Base-by-base conservation (phyloP, 2,329 filamentous ascomycete species). In the Knoxdaviesia capensis region DNA sequence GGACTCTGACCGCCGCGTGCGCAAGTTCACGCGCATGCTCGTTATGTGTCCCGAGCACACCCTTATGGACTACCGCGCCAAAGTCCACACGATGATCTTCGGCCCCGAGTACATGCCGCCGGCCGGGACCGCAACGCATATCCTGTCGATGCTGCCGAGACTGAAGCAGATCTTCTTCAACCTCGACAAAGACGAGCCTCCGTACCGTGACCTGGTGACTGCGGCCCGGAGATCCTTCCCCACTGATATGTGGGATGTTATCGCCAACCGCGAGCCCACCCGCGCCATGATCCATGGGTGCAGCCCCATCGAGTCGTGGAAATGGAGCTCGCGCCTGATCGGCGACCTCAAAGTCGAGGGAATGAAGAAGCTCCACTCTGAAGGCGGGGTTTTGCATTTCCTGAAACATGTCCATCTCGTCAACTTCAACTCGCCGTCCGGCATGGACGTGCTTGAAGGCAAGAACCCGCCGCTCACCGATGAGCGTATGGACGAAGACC, bases 21-120 rank as follows among this genome's bases (percentile, higher is more conserved):
- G 59, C 48, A 57, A 58, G n/a, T 57, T 72, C 3, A 56, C 59
- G 34, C 51, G 63, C 30, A 59, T 77, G 34, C 64, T 90, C n/a
- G n/a, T n/a, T n/a, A n/a, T n/a, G n/a, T n/a, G 6, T 7, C 20
- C 34, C 34, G 65, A 69, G n/a, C 58, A 62, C 71, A 20, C 62
- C 61, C 9, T 56, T 2, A 67, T 71, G 47, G 76, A 81, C 47
- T 88, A 88, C 54, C 65, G 70, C 36, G 66, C 66, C 49, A 92
- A 86, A 60, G 67, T 90, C 40, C 71, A 77, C 52, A 65, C 69
- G 6, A 59, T 94, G 28, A 71, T 74, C 44, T 62, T 92, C 39
- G 77, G 90, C 51, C 43, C 43, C 7, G 10, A 36, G 8, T 44
- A 36, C 36, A 30, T 41, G 9, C 43, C 39, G 6, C 41, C 35